Evolutionary conservation across 345 rosid species (phyloP).

Genomic region (Corchorus capsularis): DNA sequence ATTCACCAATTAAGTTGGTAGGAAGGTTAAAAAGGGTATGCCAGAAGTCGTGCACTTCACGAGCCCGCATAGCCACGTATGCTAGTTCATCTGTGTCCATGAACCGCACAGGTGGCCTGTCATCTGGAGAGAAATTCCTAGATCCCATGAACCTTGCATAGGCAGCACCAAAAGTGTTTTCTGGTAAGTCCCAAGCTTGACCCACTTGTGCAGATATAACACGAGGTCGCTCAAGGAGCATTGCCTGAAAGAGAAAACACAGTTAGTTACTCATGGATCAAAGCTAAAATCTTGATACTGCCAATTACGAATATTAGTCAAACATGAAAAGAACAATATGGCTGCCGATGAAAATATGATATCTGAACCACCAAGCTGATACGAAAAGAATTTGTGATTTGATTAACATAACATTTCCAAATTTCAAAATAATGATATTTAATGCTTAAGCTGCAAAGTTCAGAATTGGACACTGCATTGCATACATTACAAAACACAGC

Average conservation of each 20-base stretch:
- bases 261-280: neutral
- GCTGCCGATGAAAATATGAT: neutral
- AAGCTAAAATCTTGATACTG: neutral
- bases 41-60: conserved; percentile 83
- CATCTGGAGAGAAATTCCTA: conserved; percentile 77
- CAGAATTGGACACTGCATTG: neutral
- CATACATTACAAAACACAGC: neutral
- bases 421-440: neutral
- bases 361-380: conserved; percentile 8
- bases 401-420: neutral
- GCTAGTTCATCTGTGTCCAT: conserved; percentile 79
- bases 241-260: conserved; percentile 39
- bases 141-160: conserved; percentile 88
- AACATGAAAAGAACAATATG: neutral
- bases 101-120: conserved; percentile 76
- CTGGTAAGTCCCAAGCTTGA: conserved; percentile 76
- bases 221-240: conserved; percentile 65
- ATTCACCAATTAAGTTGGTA: conserved; percentile 71
- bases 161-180: conserved; percentile 77
- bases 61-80: conserved; percentile 68
- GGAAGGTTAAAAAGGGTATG: conserved; percentile 74
- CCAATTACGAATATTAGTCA: neutral
- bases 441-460: neutral
- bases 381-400: neutral
- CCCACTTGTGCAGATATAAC: conserved; percentile 63